Conservation (phyloP, 768 basidiomycete genomes). For the Collybiopsis luxurians region DNA sequence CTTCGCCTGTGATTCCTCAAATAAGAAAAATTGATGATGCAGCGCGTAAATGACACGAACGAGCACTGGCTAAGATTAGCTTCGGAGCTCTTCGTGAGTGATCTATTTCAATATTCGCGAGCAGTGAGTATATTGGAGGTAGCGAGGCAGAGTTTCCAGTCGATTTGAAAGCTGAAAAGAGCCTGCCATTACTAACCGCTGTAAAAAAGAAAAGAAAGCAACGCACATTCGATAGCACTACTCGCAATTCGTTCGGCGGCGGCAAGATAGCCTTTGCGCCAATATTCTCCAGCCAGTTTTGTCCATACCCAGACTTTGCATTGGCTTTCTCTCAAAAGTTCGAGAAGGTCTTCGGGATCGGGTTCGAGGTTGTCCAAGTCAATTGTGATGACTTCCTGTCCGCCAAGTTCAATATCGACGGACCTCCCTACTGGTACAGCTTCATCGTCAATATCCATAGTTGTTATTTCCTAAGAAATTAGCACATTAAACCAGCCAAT, state of each 20-base stretch:
- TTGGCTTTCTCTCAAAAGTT: conserved; percentile 68
- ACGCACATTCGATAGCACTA: conserved; percentile 65
- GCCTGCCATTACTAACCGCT: conserved; percentile 9
- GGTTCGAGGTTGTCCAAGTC: conserved; percentile 86
- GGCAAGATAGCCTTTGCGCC: conserved; percentile 71
- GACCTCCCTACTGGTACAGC: conserved; percentile 29
- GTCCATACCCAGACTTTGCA: conserved; percentile 79
- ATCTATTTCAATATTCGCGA: conserved; percentile 84
- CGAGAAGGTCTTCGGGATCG: conserved; percentile 71
- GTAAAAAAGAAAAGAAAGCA: neutral
- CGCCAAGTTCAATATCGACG: conserved; percentile 76
- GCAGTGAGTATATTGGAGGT: conserved; percentile 73
- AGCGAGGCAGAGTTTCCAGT: conserved; percentile 50
- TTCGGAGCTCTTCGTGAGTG: conserved; percentile 85
- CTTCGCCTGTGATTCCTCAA: conserved; percentile 48
- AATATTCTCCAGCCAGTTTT: conserved; percentile 84
- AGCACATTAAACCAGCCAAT: neutral
- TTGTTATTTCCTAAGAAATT: neutral
- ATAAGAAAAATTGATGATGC: neutral
- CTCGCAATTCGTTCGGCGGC: conserved; percentile 76
- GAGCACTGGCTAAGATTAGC: conserved; percentile 64
- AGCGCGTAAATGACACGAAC: conserved; percentile 42
- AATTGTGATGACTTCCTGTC: conserved; percentile 85
- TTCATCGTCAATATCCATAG: conserved; percentile 6
- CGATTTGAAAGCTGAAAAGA: conserved; percentile 45